phyloP scores from a whole-genome alignment of 768 basidiomycete genomes.

The Cystobasidiopsis lactophilus region DNA sequence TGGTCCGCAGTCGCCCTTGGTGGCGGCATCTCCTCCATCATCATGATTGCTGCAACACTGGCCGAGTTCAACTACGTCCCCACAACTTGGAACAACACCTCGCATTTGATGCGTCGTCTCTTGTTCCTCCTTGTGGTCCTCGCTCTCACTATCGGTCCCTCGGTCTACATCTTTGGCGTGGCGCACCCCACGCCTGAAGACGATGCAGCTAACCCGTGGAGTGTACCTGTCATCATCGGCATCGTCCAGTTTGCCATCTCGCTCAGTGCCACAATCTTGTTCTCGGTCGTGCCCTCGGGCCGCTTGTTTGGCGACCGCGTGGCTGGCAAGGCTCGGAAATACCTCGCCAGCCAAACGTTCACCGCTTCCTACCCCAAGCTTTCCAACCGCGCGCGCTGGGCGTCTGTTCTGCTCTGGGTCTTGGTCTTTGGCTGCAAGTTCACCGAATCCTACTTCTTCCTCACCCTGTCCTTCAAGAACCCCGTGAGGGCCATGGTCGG shows the following conservation, averaged over 20 bases:
- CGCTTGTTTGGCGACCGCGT: slow-evolving; percentile 98
- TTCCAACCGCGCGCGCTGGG: slow-evolving; percentile 40
- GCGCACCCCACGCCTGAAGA: slow-evolving; percentile 24
- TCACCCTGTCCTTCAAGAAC: slow-evolving; percentile 79
- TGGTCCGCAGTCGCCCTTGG: slow-evolving; percentile 91
- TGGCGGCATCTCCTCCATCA: slow-evolving; percentile 80
- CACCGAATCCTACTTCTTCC: slow-evolving; percentile 91
- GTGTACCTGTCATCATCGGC: slow-evolving; percentile 70
- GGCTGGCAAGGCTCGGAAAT: slow-evolving; percentile 81
- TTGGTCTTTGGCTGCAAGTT: slow-evolving; percentile 93
- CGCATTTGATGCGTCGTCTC: slow-evolving; percentile 76
- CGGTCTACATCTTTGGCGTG: slow-evolving; percentile 47
- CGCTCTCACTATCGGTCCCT: slow-evolving; percentile 73
- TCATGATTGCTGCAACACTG: slow-evolving; percentile 87
- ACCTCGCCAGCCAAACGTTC: slow-evolving; percentile 94
- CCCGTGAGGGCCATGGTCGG: slow-evolving; percentile 87
- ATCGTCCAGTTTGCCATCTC: slow-evolving; percentile 94
- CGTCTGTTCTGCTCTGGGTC: slow-evolving; percentile 63
- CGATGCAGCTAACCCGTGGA: slow-evolving; percentile 12
- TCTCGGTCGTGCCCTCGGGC: slow-evolving; percentile 79
- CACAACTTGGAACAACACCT: slow-evolving; percentile 95
- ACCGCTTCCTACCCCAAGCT: slow-evolving; percentile 80
- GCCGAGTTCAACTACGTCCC: slow-evolving; percentile 96
- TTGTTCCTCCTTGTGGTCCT: slow-evolving; percentile 77
- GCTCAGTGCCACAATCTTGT: slow-evolving; percentile 59